Conservation (phyloP, 148 eudicot genomes). For the Spergularia marina region DNA sequence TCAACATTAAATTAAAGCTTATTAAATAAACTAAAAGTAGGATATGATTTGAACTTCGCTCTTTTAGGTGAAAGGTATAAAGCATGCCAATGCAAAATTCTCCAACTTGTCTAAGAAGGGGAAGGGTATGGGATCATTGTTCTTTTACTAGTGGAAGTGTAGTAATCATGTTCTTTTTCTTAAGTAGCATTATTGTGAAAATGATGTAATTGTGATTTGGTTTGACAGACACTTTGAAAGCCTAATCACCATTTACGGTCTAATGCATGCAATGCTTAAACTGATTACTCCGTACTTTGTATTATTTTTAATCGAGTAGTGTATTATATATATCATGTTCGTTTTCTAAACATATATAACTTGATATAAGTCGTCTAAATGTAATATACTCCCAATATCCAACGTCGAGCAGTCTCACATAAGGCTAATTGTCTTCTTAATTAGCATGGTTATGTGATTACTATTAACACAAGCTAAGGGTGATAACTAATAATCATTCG, state of each 20-base stretch:
- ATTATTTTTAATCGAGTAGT: no score
- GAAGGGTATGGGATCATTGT: conserved; percentile 10
- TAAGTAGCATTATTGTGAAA: neutral
- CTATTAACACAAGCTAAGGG: neutral
- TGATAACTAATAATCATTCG: neutral
- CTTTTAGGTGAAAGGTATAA: neutral
- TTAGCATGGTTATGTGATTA: no score
- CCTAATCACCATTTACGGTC: no score
- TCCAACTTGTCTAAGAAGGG: neutral
- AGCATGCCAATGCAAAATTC: neutral
- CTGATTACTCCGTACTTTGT: no score
- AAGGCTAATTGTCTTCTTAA: no score
- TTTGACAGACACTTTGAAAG: no score
- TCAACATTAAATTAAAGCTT: neutral
- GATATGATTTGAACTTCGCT: neutral
- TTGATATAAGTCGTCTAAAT: no score
- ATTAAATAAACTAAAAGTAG: neutral
- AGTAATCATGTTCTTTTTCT: neutral
- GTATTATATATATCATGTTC: no score
- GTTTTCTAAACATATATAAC: no score
- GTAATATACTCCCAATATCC: no score
- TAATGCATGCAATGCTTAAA: no score
- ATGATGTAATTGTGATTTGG: neutral
- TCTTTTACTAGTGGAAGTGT: neutral
- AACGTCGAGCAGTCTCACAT: no score